Base-by-base conservation (phyloP, 805 yeast genomes). In the Brettanomyces nanus region DNA sequence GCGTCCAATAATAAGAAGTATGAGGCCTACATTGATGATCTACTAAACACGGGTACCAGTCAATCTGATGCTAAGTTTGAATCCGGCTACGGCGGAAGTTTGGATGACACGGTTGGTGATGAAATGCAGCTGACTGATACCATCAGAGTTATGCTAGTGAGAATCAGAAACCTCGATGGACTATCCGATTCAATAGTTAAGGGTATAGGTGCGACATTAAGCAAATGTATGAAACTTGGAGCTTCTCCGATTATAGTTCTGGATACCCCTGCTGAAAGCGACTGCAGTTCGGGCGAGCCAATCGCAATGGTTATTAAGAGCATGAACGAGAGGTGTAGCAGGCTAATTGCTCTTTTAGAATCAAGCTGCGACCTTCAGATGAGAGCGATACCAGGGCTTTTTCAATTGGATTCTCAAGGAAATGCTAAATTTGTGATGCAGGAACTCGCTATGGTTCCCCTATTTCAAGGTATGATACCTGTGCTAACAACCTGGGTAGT, bases 211-310 rank as follows among this genome's bases (percentile, higher is more conserved):
- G 66, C 68, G 28, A 78, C 85, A 0, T 56, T 82, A 36, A 61
- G 66, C 22, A 62, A 80, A 38, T 61, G 81, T 52, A 61, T 67
- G 11, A 66, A 69, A 37, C 58, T 83, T 13, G 97, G 97, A 0
- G 74, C 83, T 1, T 73, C 81, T 11, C 95, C 95, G 0, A 61
- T 87, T 0, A 66, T 85, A 26, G 61, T 85, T 2, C 48, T 83
- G 21, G 87, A 79, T 34, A 25, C 15, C 17, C 33, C 21, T 7
- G 14, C 18, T 14, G 29, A 22, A n/a, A 17, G 15, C 19, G 23
- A 29, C 2, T 37, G 36, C 3, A 31, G 36, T 4, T 36, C 37
- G 3, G 27, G 27, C 2, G 37, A 36, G 1, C 30, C 39, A 4
- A 38, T 37, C 4, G 14, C 41, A 7, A 19, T 44, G 35, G 38